Conservation (phyloP, 805 yeast species). For the Brettanomyces anomalus region DNA sequence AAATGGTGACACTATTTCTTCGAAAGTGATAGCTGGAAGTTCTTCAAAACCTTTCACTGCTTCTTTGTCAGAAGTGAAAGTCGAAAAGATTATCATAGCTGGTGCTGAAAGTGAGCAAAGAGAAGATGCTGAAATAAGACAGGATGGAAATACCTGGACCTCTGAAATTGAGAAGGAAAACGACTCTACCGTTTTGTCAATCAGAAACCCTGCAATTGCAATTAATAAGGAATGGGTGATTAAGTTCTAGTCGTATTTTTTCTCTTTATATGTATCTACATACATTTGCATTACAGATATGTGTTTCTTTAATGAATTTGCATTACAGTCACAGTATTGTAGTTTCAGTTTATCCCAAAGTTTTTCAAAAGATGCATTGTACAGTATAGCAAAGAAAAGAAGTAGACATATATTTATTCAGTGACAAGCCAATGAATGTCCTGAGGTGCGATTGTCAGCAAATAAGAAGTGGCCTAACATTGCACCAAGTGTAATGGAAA, state of each 20-base stretch:
- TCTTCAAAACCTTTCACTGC: slow-evolving; percentile 11
- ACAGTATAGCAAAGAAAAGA: no score
- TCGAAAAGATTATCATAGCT: slow-evolving; percentile 50
- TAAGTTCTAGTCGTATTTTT: slow-evolving; percentile 4
- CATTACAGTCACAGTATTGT: no score
- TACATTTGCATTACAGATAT: no score
- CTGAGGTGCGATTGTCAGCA: slow-evolving; percentile 9
- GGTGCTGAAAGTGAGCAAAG: slow-evolving; percentile 19
- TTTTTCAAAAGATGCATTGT: no score
- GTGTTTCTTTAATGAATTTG: no score
- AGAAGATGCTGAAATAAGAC: slow-evolving; percentile 24
- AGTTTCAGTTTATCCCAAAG: no score
- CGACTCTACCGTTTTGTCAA: slow-evolving; percentile 12
- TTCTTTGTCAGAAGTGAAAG: slow-evolving; percentile 26
- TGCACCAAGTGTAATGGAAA: slow-evolving; percentile 34
- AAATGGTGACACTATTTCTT: slow-evolving; percentile 23
- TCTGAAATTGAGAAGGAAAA: slow-evolving; percentile 20
- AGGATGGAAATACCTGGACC: slow-evolving; percentile 30
- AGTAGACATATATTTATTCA: slow-evolving; percentile 5
- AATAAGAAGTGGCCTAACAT: slow-evolving; percentile 28
- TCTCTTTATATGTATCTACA: neutral
- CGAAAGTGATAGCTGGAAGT: slow-evolving; percentile 11
- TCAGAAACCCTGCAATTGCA: slow-evolving; percentile 43
- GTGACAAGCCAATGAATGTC: slow-evolving; percentile 21
- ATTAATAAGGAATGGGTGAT: slow-evolving; percentile 39